A percentile compares a stretch with the other conserved stretches of the same genome.
Evolutionary conservation across 768 basidiomycete species (phyloP).

Genomic region (Rhodotorula graminis): DNA sequence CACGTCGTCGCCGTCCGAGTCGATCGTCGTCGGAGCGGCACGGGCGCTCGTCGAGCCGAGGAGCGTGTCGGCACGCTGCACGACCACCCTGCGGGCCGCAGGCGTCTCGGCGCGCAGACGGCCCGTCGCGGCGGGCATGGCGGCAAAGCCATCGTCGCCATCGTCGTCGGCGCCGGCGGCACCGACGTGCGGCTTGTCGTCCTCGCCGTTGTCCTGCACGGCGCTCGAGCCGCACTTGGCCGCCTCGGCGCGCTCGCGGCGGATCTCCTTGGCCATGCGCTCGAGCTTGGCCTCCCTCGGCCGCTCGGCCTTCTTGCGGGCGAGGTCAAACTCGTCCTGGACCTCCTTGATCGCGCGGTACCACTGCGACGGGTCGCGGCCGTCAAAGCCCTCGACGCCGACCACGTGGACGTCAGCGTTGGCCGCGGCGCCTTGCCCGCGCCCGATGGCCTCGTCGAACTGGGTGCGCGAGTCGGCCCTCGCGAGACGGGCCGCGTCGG

Average conservation of each 20-base stretch:
- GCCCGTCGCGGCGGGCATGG: conserved; percentile 14
- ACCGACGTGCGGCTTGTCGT: too few relatives aligned
- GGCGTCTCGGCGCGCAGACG: conserved; percentile 9
- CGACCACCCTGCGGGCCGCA: neutral
- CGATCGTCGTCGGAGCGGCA: too few relatives aligned
- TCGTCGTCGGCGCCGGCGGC: neutral
- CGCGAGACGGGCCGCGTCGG: conserved; percentile 4
- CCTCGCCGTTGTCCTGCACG: neutral
- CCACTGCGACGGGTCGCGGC: neutral
- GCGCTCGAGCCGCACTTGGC: neutral
- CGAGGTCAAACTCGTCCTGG: conserved; percentile 22
- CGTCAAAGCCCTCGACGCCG: conserved; percentile 6
- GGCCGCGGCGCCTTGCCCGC: conserved; percentile 16
- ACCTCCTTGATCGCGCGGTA: neutral
- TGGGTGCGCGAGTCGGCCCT: neutral
- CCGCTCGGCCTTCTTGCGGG: conserved; percentile 12
- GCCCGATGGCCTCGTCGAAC: conserved; percentile 27
- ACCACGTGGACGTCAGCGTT: conserved; percentile 15
- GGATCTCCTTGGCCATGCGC: conserved; percentile 26
- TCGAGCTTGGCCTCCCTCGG: conserved; percentile 7
- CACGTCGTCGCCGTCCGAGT: neutral
- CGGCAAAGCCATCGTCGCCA: neutral
- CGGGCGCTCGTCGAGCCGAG: neutral
- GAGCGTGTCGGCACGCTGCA: neutral
- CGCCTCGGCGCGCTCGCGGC: neutral